Conservation (phyloP, 441 rosid genomes). For the Syzygium syzygioides region DNA sequence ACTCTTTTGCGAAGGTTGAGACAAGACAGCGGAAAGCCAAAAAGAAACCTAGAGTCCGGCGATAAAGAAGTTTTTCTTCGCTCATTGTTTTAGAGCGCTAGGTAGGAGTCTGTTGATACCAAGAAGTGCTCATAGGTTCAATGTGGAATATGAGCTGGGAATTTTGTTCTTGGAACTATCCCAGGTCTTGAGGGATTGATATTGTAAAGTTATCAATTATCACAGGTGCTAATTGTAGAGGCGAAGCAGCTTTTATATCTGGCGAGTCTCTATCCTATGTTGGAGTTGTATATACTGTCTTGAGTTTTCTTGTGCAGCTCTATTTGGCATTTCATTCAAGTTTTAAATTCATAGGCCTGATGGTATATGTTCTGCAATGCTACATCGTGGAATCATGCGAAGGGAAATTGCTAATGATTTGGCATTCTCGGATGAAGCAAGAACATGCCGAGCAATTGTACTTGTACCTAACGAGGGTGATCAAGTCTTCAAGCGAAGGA, state of each 20-base stretch:
- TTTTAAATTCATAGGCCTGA: not conserved
- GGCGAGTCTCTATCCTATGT: not conserved
- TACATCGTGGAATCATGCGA: no score
- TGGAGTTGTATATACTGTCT: rapidly evolving
- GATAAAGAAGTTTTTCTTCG: not conserved
- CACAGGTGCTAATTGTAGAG: not conserved
- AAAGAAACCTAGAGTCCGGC: not conserved
- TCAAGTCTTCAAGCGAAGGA: not conserved
- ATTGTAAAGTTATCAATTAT: not conserved
- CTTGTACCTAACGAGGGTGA: not conserved
- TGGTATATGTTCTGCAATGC: not conserved
- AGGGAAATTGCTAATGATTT: not conserved
- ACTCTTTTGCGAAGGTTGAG: not conserved
- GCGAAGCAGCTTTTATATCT: not conserved
- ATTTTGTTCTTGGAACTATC: not conserved
- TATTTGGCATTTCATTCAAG: not conserved
- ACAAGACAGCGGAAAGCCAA: not conserved
- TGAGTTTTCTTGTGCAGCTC: not conserved
- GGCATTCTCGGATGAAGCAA: not conserved
- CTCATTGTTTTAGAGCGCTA: not conserved
- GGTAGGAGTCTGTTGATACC: not conserved
- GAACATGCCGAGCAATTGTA: not conserved
- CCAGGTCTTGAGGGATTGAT: not conserved
- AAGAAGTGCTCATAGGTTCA: not conserved
- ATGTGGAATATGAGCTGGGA: not conserved